Base-by-base conservation (phyloP, 202 grass and related monocot species). In the Carex arenaria region DNA sequence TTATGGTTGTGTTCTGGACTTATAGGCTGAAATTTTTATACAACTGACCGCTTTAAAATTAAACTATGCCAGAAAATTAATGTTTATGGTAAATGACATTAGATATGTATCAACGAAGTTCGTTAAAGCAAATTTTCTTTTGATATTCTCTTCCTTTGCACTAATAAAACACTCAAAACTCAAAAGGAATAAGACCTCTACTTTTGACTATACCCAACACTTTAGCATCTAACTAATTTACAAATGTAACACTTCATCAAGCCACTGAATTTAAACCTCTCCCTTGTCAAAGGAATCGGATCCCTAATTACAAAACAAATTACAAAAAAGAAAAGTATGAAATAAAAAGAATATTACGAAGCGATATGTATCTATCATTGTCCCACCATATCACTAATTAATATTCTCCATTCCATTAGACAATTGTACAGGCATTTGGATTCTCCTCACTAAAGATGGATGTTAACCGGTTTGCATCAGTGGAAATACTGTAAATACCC, bases 371-470 rank as follows among this genome's bases (percentile, higher is more conserved):
- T 71, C 32, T 49, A 49, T 49, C 45, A 10, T 49, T 43, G 38
- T 22, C 15, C 78, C 82, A 67, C 78, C 76, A 75, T 56, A 86
- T 92, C 84, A 72, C 81, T 73, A 53, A 14, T 78, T 73, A 32
- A n/a, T 84, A 23, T 34, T 52, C 17, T 62, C 47, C 54, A 20
- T 80, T 17, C 67, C 38, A 20, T 93, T 88, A 98, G 42, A 55
- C 88, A 68, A 99, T 99, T 30, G 75, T 82, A 82, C 96, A 99
- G 32, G 96, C 93, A 89, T 99, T 96, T 15, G 96, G 96, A 78
- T 99, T 99, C 89, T 99, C 96, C 89, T 99, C 91, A 82, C 96
- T 99, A 87, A 99, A 99, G 87, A 99, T 99, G 67, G 93, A 92
- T 75, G 93, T 96, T 22, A 99, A 84, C 55, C 93, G 76, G 86